Evolutionary conservation across 2,329 filamentous ascomycete species (phyloP).

Genomic region (Bipolaris victoriae): DNA sequence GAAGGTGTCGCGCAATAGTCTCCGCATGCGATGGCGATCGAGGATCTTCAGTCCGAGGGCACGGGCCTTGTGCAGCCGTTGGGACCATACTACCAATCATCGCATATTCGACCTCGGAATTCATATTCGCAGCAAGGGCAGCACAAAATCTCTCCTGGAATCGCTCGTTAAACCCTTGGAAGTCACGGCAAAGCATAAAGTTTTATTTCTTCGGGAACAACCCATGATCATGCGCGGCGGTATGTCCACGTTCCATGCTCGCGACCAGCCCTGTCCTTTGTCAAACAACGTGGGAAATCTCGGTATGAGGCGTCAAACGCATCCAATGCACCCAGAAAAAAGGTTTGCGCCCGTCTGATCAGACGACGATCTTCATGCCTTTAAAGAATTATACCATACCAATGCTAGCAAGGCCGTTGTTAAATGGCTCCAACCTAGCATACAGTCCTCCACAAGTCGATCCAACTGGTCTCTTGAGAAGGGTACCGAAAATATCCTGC

Average conservation of each 20-base stretch:
- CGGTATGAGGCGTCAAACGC: neutral
- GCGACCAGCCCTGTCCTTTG: neutral
- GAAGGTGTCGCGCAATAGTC: neutral
- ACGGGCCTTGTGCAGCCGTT: neutral
- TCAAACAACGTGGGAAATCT: neutral
- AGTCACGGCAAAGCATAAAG: neutral
- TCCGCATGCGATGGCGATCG: neutral
- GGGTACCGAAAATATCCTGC: neutral
- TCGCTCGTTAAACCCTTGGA: neutral
- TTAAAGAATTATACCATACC: neutral
- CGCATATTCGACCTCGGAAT: neutral
- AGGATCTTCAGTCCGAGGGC: neutral
- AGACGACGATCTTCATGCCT: neutral
- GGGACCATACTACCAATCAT: neutral
- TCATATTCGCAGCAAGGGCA: neutral
- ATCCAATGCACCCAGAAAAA: neutral
- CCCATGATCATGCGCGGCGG: neutral
- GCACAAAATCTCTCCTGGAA: neutral
- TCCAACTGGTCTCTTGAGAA: neutral
- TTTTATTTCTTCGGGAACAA: constrained; percentile 1
- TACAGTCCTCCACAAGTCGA: neutral
- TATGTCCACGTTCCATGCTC: neutral
- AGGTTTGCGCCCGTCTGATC: neutral
- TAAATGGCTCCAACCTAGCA: neutral
- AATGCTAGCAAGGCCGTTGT: neutral